Base-by-base conservation (phyloP, 805 yeast species). In the Barnettozyma sucrosica region DNA sequence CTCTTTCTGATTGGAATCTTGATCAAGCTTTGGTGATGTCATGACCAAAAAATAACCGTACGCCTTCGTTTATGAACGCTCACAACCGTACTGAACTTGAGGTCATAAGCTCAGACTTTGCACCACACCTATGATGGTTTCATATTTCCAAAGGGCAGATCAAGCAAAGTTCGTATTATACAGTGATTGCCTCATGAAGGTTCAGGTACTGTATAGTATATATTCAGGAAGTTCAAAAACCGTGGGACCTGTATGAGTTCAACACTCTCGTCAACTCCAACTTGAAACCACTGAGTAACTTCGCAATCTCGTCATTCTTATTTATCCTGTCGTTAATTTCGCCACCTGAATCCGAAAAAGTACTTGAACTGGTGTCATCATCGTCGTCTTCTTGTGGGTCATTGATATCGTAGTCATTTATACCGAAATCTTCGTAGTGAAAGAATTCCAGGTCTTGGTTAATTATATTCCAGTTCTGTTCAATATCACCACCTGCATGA, bases 381-480 rank as follows among this genome's bases (percentile, higher is more conserved):
- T 51, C 56, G 16, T 20, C 43, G 26, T 48, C 54, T 16, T 62
- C 47, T 41, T 66, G 68, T 20, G 71, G 53, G 48, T 74, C 78
- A 19, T 68, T 70, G n/a, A 72, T 53, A 51, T 77, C 81, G 41
- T 71, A 69, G 25, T 74, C 79, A 18, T 70, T 67, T 13, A 77
- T 52, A 0, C 81, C 83, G 50, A 76, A 69, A 46, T 76, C 78
- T 5, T 66, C 62, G 10, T 70, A 65, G 10, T 68, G 67, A 51
- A 75, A 61, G 1, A 74, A 66, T 5, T 72, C 72, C 8, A 68
- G 59, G 25, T 50, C 45, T 2, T 70, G 64, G 43, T 73, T 66
- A 9, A 76, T 71, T n/a, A 68, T 61, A 9, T 66, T 63, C 77
- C 79, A 69, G 45, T 66, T 72, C 10, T 64, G 66, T 7, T 65